Conservation (phyloP, 805 yeast genomes). For the Saccharomyces eubayanus region DNA sequence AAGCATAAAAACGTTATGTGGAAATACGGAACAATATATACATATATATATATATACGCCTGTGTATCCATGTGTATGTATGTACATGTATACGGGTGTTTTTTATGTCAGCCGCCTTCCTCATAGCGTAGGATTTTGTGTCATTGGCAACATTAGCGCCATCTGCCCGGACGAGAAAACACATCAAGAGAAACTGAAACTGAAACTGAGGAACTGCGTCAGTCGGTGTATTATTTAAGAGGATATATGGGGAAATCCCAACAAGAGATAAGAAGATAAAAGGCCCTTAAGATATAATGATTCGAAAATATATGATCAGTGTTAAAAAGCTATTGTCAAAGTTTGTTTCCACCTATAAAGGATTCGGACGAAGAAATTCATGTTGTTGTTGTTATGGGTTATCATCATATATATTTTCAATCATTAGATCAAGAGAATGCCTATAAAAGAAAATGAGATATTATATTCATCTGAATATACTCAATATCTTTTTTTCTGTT, state of each 20-base stretch:
- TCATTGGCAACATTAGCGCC: neutral
- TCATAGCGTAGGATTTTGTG: neutral
- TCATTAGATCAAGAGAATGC: neutral
- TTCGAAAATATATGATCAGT: conserved; percentile 36
- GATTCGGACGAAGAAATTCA: conserved; percentile 70
- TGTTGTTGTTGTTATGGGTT: conserved; percentile 38
- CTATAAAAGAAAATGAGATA: neutral
- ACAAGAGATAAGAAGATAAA: neutral
- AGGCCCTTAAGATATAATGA: neutral
- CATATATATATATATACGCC: too few relatives aligned
- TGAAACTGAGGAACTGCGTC: too few relatives aligned
- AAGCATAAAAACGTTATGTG: neutral
- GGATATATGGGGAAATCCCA: too few relatives aligned
- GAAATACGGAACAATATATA: neutral
- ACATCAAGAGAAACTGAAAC: neutral
- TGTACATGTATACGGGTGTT: neutral
- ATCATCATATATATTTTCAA: conserved; percentile 30
- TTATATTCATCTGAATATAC: conserved; percentile 2
- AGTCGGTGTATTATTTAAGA: too few relatives aligned
- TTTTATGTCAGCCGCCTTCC: neutral
- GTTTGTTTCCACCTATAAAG: conserved; percentile 46
- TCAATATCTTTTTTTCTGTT: neutral
- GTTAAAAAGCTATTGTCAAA: conserved; percentile 61
- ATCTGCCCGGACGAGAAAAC: too few relatives aligned
- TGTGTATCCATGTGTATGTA: neutral